phyloP scores from a whole-genome alignment of 352 stramenopile species.

The Globisporangium sylvaticum region DNA sequence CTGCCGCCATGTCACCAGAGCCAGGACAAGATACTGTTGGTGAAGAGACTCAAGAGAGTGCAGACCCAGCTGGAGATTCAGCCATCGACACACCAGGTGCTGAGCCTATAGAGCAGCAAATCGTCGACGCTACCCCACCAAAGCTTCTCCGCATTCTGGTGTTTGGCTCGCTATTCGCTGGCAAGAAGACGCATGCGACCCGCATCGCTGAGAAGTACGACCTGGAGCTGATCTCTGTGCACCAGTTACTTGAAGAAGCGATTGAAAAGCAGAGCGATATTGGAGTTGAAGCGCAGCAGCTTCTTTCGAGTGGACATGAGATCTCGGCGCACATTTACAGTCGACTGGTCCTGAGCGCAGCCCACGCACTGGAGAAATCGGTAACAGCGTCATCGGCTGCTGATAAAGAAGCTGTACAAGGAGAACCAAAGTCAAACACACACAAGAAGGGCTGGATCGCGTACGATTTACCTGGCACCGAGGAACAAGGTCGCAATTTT shows the following conservation, averaged over 20 bases:
- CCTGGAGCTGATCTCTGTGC: slow-evolving; percentile 45
- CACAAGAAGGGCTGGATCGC: slow-evolving; percentile 52
- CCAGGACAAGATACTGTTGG: neutral
- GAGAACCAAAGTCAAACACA: neutral
- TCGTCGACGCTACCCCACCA: neutral
- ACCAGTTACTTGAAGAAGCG: slow-evolving; percentile 33
- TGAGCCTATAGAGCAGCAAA: neutral
- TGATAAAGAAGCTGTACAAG: neutral
- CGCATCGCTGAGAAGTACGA: slow-evolving; percentile 49
- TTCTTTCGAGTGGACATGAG: slow-evolving; percentile 34
- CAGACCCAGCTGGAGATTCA: neutral
- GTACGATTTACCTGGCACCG: slow-evolving; percentile 54
- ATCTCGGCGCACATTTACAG: slow-evolving; percentile 55
- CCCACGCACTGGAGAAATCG: slow-evolving; percentile 18
- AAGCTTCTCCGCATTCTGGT: slow-evolving; percentile 46
- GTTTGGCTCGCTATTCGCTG: slow-evolving; percentile 56
- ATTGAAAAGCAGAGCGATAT: slow-evolving; percentile 29
- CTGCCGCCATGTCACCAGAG: neutral
- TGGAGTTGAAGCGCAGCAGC: slow-evolving; percentile 20
- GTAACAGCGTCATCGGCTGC: neutral
- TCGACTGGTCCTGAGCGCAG: slow-evolving; percentile 39
- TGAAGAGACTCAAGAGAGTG: neutral
- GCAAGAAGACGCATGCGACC: slow-evolving; percentile 50
- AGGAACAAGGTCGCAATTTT: slow-evolving; percentile 36
- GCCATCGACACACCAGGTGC: neutral